Evolutionary conservation across 1,284 basidiomycete genomes (phyloP), one percentile per base, ranked within the genome.

Genomic region (Taiwanofungus camphoratus): DNA sequence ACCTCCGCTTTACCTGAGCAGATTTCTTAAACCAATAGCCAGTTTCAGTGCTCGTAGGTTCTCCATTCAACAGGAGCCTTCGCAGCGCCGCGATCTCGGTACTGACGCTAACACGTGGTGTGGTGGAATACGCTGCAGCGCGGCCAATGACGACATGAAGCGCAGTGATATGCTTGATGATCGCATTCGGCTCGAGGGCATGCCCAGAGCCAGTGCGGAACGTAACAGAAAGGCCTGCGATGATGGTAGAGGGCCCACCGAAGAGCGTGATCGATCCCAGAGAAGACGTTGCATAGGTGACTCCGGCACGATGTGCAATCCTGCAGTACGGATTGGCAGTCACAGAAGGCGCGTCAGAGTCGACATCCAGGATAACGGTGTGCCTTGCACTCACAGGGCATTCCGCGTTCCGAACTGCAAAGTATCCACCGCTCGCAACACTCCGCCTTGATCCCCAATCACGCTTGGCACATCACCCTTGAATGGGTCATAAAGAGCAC

Each of bases 361-460:
- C 16, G 5, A n/a, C 5, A 41, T 9, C n/a, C 1, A 32, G 5
- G 8, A 35, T 30, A n/a, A 21, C 39, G 19, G 39, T n/a, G 6
- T 31, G 64, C 49, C n/a, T n/a, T n/a, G 47, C 4, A 57, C 82
- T 56, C 52, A 87, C 81, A 87, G 61, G 29, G 79, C 75, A 55
- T 90, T 79, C 35, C 87, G 76, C 19, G 78, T 77, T 4, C 70
- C 70, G 54, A 87, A 91, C 41, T 76, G 72, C 12, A 90, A 68
- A 0, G 87, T 87, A 57, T 93, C 90, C 4, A 77, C 74, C 0
- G 82, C 88, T 24, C 72, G 70, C 20, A 85, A 75, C 30, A 87
- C 58, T 0, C 69, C 56, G n/a, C 67, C 70, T 5, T 71, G 55
- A 19, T 74, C 75, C 18, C 78, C 70, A 24, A 81, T 50, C 34